Evolutionary conservation across 148 eudicot species (phyloP), one percentile per base, ranked within the genome.

Genomic region (Persicaria maculosa): DNA sequence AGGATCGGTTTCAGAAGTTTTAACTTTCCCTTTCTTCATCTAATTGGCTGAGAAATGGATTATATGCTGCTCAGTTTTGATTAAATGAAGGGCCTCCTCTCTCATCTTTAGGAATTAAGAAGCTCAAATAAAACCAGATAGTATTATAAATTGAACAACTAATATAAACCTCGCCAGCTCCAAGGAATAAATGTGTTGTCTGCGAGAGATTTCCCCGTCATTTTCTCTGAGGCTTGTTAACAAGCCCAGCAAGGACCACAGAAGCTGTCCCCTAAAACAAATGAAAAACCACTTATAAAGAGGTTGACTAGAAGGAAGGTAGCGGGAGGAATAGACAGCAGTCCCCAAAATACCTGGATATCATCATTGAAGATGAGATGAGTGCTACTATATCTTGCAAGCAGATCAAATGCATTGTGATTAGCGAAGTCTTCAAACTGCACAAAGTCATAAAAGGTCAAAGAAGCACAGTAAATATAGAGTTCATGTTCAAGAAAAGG

Each of bases 311-410:
- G 44, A 40, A 54, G n/a, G 54, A 9, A 74, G 73, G 52, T n/a
- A 36, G 4, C 40, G 17, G 9, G 3, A 72, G 7, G 40, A 67
- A 72, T 6, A 47, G 7, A 44, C 25, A 48, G 48, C 15, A 53
- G 78, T 50, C 15, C 46, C 20, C n/a, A 3, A 47, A 9, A 36
- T 84, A 95, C 99, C 93, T 95, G 97, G 61, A 95, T 95, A 80
- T 95, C 99, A 77, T 95, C 99, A 80, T 95, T 95, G 80, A 95
- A 95, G 67, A 92, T 97, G 71, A 95, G 97, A 81, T 95, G 99
- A 9, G 94, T 86, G 64, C 89, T 78, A 43, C 99, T 83, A 61
- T 95, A 95, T 74, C 92, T 90, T 1, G 84, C 83, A 74, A 95
- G 97, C 47, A 95, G 85, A 68, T 92, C 97, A 52, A 92, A 92